Conservation (phyloP, 2,329 filamentous ascomycete species). For the Botrytis cinerea region DNA sequence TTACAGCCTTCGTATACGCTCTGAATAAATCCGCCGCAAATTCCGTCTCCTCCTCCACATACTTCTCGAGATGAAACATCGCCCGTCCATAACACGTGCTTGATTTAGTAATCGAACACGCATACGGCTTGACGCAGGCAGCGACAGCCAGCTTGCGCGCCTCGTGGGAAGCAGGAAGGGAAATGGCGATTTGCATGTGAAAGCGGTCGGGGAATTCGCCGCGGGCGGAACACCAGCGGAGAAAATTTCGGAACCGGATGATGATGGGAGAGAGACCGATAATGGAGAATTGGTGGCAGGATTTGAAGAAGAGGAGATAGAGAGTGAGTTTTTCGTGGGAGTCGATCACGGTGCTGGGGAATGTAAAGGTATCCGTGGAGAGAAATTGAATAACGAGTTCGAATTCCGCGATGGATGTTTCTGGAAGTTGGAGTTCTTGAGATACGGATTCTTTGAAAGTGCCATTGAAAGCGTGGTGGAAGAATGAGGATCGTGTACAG, state of each 20-base stretch:
- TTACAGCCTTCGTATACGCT: constrained; percentile 7
- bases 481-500: constrained; percentile 26
- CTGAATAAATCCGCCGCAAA: constrained; percentile 27
- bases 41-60: constrained; percentile 24
- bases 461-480: constrained; percentile 27
- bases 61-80: constrained; percentile 21
- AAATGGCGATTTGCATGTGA: not conserved
- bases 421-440: constrained; percentile 20
- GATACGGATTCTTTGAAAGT: constrained; percentile 5
- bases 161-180: not conserved
- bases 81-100: not conserved
- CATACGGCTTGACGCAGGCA: constrained; percentile 1
- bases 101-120: constrained; percentile 7
- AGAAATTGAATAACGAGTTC: constrained; percentile 28
- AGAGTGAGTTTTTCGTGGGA: not conserved
- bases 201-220: not conserved
- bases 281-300: constrained; percentile 33
- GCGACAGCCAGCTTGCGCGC: not conserved
- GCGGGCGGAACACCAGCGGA: not conserved
- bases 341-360: not conserved
- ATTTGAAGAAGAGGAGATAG: constrained; percentile 8
- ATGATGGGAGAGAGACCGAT: not conserved
- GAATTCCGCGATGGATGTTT: constrained; percentile 24
- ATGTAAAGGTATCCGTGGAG: constrained; percentile 8
- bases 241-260: not conserved